Evolutionary conservation across 2,329 filamentous ascomycete species (phyloP).

Genomic region (Ophiostoma perfectum): DNA sequence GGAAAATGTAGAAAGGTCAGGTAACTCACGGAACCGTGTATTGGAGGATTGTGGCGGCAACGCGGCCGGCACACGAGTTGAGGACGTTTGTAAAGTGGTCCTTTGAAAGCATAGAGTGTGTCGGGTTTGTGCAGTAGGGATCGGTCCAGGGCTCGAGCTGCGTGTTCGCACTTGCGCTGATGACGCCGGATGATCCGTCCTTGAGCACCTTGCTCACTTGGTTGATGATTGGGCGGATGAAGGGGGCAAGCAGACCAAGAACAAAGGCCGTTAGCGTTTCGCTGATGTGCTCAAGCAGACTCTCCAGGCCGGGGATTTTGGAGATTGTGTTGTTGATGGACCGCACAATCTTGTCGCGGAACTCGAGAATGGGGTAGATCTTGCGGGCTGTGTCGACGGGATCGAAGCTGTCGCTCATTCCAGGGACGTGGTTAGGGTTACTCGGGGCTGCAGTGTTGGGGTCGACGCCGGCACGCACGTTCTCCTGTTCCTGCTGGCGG

Average conservation of each 20-base stretch:
- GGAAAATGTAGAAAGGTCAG: no score
- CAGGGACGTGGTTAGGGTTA: slow-evolving; percentile 59
- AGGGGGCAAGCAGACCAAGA: slow-evolving; percentile 83
- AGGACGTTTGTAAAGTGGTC: slow-evolving; percentile 78
- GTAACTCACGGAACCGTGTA: slow-evolving; percentile 69
- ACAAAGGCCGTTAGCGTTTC: slow-evolving; percentile 91
- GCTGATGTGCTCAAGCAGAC: slow-evolving; percentile 86
- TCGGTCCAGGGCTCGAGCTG: slow-evolving; percentile 79
- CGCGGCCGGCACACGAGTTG: slow-evolving; percentile 69
- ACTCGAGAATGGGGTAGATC: slow-evolving; percentile 92
- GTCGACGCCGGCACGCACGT: slow-evolving; percentile 34
- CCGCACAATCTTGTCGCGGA: slow-evolving; percentile 89
- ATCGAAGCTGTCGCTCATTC: slow-evolving; percentile 71
- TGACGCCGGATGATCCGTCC: slow-evolving; percentile 69
- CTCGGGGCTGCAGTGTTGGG: slow-evolving; percentile 31
- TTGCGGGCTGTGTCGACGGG: slow-evolving; percentile 68
- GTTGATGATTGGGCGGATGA: slow-evolving; percentile 85
- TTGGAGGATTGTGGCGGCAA: slow-evolving; percentile 71
- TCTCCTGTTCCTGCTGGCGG: slow-evolving; percentile 58
- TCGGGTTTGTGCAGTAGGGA: slow-evolving; percentile 68
- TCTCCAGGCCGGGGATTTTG: slow-evolving; percentile 86
- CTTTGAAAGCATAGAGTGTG: slow-evolving; percentile 77
- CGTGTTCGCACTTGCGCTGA: slow-evolving; percentile 62
- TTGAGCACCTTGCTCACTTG: slow-evolving; percentile 80
- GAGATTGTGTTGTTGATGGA: slow-evolving; percentile 78